phyloP scores from a whole-genome alignment of 805 yeast genomes.

The Dipodascus geniculatus region DNA sequence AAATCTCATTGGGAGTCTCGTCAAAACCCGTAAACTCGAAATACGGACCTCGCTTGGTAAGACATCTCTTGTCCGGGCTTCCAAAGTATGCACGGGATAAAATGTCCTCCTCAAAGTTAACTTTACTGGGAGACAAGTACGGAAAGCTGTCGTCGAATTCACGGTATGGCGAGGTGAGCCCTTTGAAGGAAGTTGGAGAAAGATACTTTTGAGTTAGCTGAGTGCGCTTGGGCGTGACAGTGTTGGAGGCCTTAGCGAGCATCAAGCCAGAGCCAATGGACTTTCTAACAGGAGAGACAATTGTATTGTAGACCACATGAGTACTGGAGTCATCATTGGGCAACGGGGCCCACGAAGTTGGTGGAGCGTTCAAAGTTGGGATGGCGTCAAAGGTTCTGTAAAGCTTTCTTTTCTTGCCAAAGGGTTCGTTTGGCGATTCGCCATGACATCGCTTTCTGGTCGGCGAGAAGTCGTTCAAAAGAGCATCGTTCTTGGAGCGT shows the following conservation, averaged over 20 bases:
- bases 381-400: background rate
- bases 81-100: constrained; percentile 27
- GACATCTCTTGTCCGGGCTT: constrained; percentile 25
- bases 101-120: constrained; percentile 21
- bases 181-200: background rate
- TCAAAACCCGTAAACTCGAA: constrained; percentile 17
- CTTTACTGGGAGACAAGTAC: background rate
- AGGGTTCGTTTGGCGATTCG: background rate
- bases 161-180: background rate
- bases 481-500: background rate
- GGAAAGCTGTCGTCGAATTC: constrained; percentile 1
- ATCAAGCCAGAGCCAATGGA: constrained; percentile 1
- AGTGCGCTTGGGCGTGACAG: background rate
- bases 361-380: constrained; percentile 1
- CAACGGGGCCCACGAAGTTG: background rate
- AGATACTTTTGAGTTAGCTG: background rate
- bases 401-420: background rate
- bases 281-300: background rate
- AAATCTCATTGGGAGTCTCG: constrained; percentile 23
- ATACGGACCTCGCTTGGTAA: constrained; percentile 17
- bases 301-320: background rate
- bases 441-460: background rate
- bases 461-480: background rate
- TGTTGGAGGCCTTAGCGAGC: background rate
- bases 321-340: background rate